These are phyloP conservation scores for Ophiosphaerella korrae DNA, from an alignment of 2,329 filamentous ascomycete genomes.

Conservation along the genomic window DNA sequence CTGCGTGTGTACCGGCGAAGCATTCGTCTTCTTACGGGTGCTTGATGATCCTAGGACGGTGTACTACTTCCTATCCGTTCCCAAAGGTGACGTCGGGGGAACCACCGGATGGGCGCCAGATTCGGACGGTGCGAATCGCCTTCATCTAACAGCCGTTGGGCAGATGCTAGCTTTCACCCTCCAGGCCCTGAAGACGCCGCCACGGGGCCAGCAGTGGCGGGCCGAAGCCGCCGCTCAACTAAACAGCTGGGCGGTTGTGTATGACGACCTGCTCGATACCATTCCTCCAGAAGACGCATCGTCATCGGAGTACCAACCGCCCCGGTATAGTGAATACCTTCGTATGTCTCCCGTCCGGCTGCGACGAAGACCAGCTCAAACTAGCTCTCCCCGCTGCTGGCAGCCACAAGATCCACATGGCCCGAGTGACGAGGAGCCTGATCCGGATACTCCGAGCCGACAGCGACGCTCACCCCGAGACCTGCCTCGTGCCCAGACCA, in stretches of 20 bases:
- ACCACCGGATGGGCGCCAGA: no score
- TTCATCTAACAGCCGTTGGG: slow-evolving; percentile 11
- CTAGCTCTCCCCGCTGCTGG: no score
- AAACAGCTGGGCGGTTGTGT: slow-evolving; percentile 8
- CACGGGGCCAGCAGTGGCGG: slow-evolving; percentile 6
- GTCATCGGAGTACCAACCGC: slow-evolving; percentile 9
- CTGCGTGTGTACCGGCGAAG: no score
- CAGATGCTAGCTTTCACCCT: slow-evolving; percentile 16
- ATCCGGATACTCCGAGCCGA: no score
- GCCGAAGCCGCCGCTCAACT: slow-evolving; percentile 4
- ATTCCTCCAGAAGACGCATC: slow-evolving; percentile 14
- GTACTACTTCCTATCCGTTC: no score
- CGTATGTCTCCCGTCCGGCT: slow-evolving; percentile 1
- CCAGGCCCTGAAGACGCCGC: slow-evolving; percentile 5
- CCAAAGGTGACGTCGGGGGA: no score
- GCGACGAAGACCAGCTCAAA: not conserved
- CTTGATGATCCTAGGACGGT: no score
- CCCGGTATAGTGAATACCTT: not conserved
- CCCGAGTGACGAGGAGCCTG: no score
- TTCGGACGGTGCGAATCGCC: not conserved
- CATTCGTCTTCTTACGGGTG: no score
- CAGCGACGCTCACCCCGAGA: no score
- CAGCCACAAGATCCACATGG: no score
- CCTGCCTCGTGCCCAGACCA: no score
- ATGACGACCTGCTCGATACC: not conserved